Conservation (phyloP, 2,329 filamentous ascomycete species). For the Fusarium euwallaceae region DNA sequence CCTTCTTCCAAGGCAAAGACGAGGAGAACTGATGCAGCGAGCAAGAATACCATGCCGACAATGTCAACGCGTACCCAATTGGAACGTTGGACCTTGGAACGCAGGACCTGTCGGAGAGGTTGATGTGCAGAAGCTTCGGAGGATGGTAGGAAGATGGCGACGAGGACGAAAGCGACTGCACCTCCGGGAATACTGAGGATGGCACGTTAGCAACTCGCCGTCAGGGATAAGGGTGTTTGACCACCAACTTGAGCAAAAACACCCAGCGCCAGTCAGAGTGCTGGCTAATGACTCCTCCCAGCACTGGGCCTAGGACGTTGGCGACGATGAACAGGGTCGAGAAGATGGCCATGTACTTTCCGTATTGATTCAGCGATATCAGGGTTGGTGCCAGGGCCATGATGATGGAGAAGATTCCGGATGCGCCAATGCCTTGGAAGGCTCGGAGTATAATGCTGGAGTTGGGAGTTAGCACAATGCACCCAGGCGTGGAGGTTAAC, state of each 20-base stretch:
- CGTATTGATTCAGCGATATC: constrained; percentile 24
- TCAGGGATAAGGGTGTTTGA: background rate
- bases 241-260: constrained; percentile 22
- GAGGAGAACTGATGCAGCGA: constrained; percentile 59
- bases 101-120: background rate
- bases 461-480: background rate
- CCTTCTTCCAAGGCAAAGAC: constrained; percentile 61
- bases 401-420: constrained; percentile 33
- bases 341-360: constrained; percentile 29
- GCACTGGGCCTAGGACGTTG: constrained; percentile 17
- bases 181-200: background rate
- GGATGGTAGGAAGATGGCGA: background rate
- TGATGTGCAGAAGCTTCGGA: background rate
- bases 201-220: background rate
- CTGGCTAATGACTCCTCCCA: constrained; percentile 21
- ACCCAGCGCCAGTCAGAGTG: constrained; percentile 22
- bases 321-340: constrained; percentile 20
- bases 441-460: constrained; percentile 32
- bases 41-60: constrained; percentile 48
- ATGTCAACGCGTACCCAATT: constrained; percentile 29
- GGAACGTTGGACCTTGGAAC: background rate
- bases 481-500: background rate
- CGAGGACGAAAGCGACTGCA: background rate
- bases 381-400: constrained; percentile 25
- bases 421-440: constrained; percentile 32